A percentile compares a stretch with the other conserved stretches of the same genome.
phyloP scores from a whole-genome alignment of 192 early-diverging fungal species.

The Mortierella alpina region DNA sequence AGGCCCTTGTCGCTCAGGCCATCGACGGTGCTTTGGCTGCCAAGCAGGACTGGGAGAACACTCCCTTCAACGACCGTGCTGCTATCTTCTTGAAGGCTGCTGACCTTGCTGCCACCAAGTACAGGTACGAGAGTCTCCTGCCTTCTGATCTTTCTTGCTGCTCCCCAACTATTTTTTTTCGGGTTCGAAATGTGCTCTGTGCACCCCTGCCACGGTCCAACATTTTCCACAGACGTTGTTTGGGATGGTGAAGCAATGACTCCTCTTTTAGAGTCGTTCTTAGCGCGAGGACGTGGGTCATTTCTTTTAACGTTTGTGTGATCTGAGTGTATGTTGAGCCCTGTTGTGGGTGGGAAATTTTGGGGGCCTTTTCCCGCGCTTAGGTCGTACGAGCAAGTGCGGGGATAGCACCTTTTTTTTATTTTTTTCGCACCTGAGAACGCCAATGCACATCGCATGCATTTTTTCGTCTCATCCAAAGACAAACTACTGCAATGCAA shows the following conservation, averaged over 20 bases:
- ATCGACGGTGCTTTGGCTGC: slow-evolving; percentile 88
- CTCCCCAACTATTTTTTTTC: background rate
- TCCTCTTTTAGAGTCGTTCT: slow-evolving; percentile 6
- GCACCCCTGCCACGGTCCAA: background rate
- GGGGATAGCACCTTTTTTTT: too few species aligned
- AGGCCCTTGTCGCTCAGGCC: slow-evolving; percentile 77
- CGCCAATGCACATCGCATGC: too few species aligned
- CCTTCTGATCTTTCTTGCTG: slow-evolving; percentile 3
- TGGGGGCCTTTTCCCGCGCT: slow-evolving; percentile 7
- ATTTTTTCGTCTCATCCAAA: too few species aligned
- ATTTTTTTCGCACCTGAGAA: too few species aligned
- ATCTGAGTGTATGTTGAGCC: slow-evolving; percentile 21
- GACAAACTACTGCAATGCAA: too few species aligned
- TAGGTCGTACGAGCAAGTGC: background rate
- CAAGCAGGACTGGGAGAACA: slow-evolving; percentile 90
- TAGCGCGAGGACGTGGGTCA: slow-evolving; percentile 15
- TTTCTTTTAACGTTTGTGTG: slow-evolving; percentile 23
- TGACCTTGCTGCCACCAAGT: slow-evolving; percentile 89
- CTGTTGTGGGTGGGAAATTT: slow-evolving; percentile 24
- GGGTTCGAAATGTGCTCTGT: too few species aligned
- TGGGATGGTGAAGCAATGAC: background rate
- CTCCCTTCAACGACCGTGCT: slow-evolving; percentile 93
- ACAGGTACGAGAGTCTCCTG: slow-evolving; percentile 70
- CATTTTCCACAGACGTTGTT: too few species aligned
- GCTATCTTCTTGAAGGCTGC: slow-evolving; percentile 99